Evolutionary conservation across 352 stramenopile genomes (phyloP), one percentile per base, ranked within the genome.

Genomic region (Thraustochytrium striatum): DNA sequence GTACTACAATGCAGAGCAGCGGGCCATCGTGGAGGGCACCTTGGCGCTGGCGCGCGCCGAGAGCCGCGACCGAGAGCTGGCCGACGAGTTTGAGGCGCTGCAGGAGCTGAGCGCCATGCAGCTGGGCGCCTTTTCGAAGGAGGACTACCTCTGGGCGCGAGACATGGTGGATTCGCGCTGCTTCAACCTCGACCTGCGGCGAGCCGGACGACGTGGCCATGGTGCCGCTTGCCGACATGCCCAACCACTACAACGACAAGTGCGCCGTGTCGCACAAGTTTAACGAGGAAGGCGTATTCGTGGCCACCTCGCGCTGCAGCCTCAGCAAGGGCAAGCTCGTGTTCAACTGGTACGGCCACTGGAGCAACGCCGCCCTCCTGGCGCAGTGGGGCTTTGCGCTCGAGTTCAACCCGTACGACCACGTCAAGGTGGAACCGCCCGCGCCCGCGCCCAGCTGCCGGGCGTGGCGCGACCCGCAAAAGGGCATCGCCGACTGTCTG

Each of bases 331-430:
- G 61, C 5, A 25, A 70, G 16, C 5, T 16, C 3, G 61, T 70
- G 1, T 35, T 52, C 30, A 70, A 70, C n/a, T 70, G 61, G 61
- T 70, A 70, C 32, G 61, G 61, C 13, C n/a, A 52, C 2, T 35
- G 19, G 38, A 21, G 61, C 21, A 70, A 70, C 61, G 33, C 43
- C 5, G 61, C 32, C 5, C 43, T 70, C 38, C 47, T 70, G 61
- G 32, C 61, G 38, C 61, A 70, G 43, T 70, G 61, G 61, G 61
- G 61, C n/a, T 70, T 70, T 70, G 61, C 61, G 11, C 38, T 70
- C 2, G 61, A 70, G 7, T 57, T 33, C 38, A 70, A 70, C 30
- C 61, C 61, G n/a, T 70, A 38, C 9, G 61, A 70, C 43, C 33
- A 32, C 38, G 43, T 70, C 39, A 47, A 13, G 39, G 39, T 47